phyloP scores from a whole-genome alignment of 306 rosid genomes.

The Alnus rubra region DNA sequence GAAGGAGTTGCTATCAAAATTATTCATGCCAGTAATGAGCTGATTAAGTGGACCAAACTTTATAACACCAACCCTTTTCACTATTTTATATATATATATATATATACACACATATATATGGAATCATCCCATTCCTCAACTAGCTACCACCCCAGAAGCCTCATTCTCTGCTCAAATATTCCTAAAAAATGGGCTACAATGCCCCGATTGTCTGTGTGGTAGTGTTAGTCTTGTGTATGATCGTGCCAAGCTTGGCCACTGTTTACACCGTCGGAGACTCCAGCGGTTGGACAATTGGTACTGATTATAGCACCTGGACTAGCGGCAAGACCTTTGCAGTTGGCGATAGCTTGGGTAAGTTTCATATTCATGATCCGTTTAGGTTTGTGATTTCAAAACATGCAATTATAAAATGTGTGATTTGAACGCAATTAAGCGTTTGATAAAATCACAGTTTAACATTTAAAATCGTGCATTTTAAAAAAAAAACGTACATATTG shows the following conservation, averaged over 20 bases:
- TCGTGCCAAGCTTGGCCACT: constrained; percentile 49
- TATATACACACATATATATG: constrained; percentile 30
- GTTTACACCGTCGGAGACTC: constrained; percentile 75
- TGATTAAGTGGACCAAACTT: constrained; percentile 50
- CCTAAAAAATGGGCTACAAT: constrained; percentile 44
- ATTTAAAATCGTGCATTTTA: too few relatives aligned
- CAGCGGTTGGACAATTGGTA: constrained; percentile 67
- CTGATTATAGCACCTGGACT: constrained; percentile 76
- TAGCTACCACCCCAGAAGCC: constrained; percentile 15
- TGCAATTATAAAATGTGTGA: too few relatives aligned
- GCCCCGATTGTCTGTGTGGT: constrained; percentile 32
- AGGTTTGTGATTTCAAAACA: too few relatives aligned
- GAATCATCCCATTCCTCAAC: constrained; percentile 29
- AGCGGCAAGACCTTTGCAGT: constrained; percentile 60
- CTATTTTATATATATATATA: too few relatives aligned
- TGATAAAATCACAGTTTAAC: too few relatives aligned
- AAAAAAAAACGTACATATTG: too few relatives aligned
- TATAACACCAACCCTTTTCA: constrained; percentile 44
- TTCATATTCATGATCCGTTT: too few relatives aligned
- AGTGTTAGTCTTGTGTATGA: constrained; percentile 44
- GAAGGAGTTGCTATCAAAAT: constrained; percentile 27
- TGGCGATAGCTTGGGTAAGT: constrained; percentile 78
- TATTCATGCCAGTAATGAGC: neutral
- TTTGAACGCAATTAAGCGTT: too few relatives aligned
- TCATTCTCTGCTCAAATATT: constrained; percentile 5